A percentile compares a stretch with the other conserved stretches of the same genome.
phyloP scores from a whole-genome alignment of 169 alveolate species.

The Cryptosporidium xiaoi region DNA sequence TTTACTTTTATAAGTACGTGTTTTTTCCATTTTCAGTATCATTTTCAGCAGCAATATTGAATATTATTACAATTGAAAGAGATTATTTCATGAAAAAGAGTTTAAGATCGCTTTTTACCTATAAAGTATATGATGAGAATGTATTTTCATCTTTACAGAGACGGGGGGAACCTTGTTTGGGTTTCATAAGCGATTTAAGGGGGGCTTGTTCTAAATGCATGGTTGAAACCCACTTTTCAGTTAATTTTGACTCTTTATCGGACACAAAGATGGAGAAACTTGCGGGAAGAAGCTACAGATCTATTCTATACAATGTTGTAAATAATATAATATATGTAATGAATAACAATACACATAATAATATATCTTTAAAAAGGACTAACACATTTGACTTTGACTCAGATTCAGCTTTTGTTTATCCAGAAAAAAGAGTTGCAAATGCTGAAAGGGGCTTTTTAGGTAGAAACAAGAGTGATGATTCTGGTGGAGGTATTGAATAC shows the following conservation, averaged over 20 bases:
- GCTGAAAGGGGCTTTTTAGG: too few relatives aligned
- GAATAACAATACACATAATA: constrained; percentile 20
- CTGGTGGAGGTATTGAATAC: too few relatives aligned
- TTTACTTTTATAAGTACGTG: constrained; percentile 56
- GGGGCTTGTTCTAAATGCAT: not conserved
- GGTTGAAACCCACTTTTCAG: constrained; percentile 33
- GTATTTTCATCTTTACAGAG: constrained; percentile 11
- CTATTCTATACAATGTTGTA: constrained; percentile 27
- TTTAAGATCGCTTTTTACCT: constrained; percentile 7
- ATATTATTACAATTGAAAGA: constrained; percentile 58
- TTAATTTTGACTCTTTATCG: not conserved
- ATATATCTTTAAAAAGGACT: constrained; percentile 16
- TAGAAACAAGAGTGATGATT: not conserved
- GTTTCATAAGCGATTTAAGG: not conserved
- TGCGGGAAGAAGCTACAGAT: not conserved
- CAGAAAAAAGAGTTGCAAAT: too few relatives aligned
- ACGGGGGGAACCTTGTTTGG: not conserved
- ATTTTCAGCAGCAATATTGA: constrained; percentile 51
- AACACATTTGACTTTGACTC: constrained; percentile 9
- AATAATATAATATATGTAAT: constrained; percentile 27
- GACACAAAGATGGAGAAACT: not conserved
- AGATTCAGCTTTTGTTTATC: not conserved
- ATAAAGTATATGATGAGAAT: constrained; percentile 17
- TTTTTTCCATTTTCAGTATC: constrained; percentile 61
- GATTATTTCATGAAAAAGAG: constrained; percentile 31